Evolutionary conservation across 805 yeast genomes (phyloP).

Genomic region (Pichia paraexigua): DNA sequence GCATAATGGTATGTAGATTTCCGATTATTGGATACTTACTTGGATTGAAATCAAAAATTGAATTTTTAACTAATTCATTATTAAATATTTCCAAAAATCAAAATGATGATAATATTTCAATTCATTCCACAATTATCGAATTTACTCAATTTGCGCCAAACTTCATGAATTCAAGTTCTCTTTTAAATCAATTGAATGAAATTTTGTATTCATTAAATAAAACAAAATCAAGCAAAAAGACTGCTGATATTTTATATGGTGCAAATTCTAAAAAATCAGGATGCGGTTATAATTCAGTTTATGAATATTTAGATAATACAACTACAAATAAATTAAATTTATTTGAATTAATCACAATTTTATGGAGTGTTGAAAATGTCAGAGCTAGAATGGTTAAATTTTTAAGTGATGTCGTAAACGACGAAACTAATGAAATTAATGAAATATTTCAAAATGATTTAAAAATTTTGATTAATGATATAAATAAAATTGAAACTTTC

Average conservation of each 20-base stretch:
- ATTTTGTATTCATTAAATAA: slow-evolving; percentile 12
- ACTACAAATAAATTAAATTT: slow-evolving; percentile 18
- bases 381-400: slow-evolving; percentile 6
- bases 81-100: neutral
- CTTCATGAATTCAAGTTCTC: slow-evolving; percentile 17
- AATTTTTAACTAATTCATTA: neutral
- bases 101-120: slow-evolving; percentile 13
- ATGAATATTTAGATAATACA: slow-evolving; percentile 21
- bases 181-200: slow-evolving; percentile 18
- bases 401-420: slow-evolving; percentile 3
- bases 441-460: slow-evolving; percentile 1
- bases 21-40: slow-evolving; percentile 6
- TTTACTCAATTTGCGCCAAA: slow-evolving; percentile 18
- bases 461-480: slow-evolving; percentile 1
- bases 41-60: slow-evolving; percentile 1
- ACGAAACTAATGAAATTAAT: neutral
- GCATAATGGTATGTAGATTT: slow-evolving; percentile 13
- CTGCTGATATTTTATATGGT: slow-evolving; percentile 6
- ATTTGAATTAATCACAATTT: slow-evolving; percentile 19
- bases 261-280: slow-evolving; percentile 1
- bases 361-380: slow-evolving; percentile 20
- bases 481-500: slow-evolving; percentile 7
- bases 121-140: slow-evolving; percentile 7
- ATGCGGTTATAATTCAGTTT: slow-evolving; percentile 15
- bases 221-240: slow-evolving; percentile 6